These are phyloP conservation scores for Gyrodon lividus DNA, from an alignment of 768 basidiomycete species.

Conservation along the genomic window DNA sequence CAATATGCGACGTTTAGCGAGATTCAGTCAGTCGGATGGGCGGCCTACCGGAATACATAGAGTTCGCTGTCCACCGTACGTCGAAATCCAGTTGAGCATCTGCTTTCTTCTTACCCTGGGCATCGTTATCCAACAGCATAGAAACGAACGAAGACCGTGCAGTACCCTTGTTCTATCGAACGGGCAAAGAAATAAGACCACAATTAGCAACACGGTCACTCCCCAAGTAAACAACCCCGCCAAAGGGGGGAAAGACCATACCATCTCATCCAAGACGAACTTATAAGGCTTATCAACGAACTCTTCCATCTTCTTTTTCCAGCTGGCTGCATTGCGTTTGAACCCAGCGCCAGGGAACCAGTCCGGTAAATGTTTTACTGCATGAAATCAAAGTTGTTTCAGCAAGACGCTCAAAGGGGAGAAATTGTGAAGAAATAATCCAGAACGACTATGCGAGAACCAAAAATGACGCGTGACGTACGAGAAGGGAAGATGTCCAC, in stretches of 20 bases:
- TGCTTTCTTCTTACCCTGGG: background rate
- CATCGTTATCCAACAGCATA: slow-evolving; percentile 47
- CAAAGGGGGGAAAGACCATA: slow-evolving; percentile 37
- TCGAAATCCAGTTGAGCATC: slow-evolving; percentile 55
- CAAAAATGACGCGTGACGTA: slow-evolving; percentile 16
- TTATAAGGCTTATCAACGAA: slow-evolving; percentile 65
- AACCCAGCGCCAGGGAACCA: slow-evolving; percentile 73
- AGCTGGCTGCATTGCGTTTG: slow-evolving; percentile 53
- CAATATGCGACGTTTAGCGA: background rate
- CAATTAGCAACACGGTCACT: slow-evolving; percentile 1
- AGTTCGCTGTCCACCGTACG: slow-evolving; percentile 80
- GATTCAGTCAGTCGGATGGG: background rate
- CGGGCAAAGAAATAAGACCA: background rate
- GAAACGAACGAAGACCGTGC: slow-evolving; percentile 42
- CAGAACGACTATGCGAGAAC: background rate
- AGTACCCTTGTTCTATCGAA: slow-evolving; percentile 34
- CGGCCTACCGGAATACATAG: slow-evolving; percentile 59
- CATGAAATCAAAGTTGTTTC: background rate
- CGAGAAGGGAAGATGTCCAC: slow-evolving; percentile 39
- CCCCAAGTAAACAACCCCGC: slow-evolving; percentile 28
- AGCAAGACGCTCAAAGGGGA: no score
- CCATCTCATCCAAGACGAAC: slow-evolving; percentile 56
- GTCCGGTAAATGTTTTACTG: slow-evolving; percentile 54
- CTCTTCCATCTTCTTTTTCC: slow-evolving; percentile 65
- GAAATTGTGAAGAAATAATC: no score